Evolutionary conservation across 306 rosid genomes (phyloP).

Genomic region (Vicia sativa): DNA sequence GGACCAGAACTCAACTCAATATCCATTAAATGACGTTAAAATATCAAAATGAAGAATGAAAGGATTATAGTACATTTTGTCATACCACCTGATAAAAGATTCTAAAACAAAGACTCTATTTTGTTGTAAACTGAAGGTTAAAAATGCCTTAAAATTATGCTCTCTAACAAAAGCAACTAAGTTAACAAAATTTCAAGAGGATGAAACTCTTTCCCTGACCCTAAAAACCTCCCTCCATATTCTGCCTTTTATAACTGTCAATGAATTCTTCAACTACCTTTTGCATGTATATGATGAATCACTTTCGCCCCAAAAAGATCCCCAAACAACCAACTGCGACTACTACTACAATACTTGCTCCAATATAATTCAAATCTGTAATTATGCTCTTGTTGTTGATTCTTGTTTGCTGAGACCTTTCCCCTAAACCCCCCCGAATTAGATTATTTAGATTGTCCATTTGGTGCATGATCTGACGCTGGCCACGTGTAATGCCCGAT

Average conservation of each 20-base stretch:
- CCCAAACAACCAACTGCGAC: conserved; percentile 75
- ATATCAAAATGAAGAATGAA: neutral
- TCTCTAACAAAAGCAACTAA: conserved; percentile 33
- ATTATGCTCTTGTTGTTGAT: conserved; percentile 50
- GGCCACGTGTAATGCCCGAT: conserved; percentile 64
- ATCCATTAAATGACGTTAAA: conserved; percentile 18
- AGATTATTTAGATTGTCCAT: conserved; percentile 74
- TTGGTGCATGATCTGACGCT: conserved; percentile 85
- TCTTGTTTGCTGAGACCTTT: conserved; percentile 56
- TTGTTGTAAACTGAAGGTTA: conserved; percentile 24
- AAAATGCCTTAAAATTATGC: conserved; percentile 31
- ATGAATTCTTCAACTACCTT: conserved; percentile 41
- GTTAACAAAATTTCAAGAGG: conserved; percentile 44
- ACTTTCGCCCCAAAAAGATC: conserved; percentile 51
- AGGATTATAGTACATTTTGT: conserved; percentile 1
- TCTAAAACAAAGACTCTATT: conserved; percentile 24
- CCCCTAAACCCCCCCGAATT: conserved; percentile 57
- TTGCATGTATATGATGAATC: conserved; percentile 40
- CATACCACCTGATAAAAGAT: conserved; percentile 25
- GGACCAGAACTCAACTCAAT: conserved; percentile 6
- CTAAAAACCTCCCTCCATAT: conserved; percentile 38
- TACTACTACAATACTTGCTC: conserved; percentile 47
- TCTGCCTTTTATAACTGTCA: conserved; percentile 39
- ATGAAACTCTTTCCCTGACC: conserved; percentile 37
- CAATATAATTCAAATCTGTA: conserved; percentile 43